Conservation (phyloP, 2,329 filamentous ascomycete genomes). For the Botrytis aclada region DNA sequence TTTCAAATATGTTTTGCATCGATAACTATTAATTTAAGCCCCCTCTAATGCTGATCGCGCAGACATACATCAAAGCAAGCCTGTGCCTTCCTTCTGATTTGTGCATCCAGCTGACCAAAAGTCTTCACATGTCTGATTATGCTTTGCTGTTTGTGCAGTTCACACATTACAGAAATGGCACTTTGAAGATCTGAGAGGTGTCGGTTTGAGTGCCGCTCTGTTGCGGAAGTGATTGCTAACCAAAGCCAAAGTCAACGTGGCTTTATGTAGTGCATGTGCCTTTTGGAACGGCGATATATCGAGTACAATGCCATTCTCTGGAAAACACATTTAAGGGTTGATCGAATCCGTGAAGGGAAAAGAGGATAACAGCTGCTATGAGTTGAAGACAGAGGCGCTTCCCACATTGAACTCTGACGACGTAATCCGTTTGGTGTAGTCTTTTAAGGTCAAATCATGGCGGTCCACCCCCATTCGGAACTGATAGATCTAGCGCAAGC, state of each 20-base stretch:
- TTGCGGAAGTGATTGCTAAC: not conserved
- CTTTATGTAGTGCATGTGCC: not conserved
- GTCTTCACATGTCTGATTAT: not conserved
- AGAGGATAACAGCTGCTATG: not conserved
- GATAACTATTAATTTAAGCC: not conserved
- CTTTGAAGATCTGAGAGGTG: not conserved
- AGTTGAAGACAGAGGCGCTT: not conserved
- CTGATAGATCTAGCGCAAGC: not conserved
- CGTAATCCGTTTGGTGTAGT: not conserved
- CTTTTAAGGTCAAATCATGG: not conserved
- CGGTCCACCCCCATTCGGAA: not conserved
- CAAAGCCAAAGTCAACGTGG: not conserved
- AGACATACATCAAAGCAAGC: not conserved
- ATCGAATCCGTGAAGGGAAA: not conserved
- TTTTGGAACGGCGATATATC: not conserved
- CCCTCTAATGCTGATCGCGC: not conserved
- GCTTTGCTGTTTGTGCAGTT: not conserved
- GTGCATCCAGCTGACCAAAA: not conserved
- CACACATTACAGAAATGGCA: not conserved
- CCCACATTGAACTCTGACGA: not conserved
- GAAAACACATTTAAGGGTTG: not conserved
- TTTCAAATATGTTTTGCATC: not conserved
- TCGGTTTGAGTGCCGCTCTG: not conserved
- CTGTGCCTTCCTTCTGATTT: not conserved
- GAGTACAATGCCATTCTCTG: rapidly evolving